A percentile compares a stretch with the other conserved stretches of the same genome.
These are phyloP conservation scores for Tolypocladium endophyticum DNA, from an alignment of 2,329 filamentous ascomycete genomes.

Conservation along the genomic window DNA sequence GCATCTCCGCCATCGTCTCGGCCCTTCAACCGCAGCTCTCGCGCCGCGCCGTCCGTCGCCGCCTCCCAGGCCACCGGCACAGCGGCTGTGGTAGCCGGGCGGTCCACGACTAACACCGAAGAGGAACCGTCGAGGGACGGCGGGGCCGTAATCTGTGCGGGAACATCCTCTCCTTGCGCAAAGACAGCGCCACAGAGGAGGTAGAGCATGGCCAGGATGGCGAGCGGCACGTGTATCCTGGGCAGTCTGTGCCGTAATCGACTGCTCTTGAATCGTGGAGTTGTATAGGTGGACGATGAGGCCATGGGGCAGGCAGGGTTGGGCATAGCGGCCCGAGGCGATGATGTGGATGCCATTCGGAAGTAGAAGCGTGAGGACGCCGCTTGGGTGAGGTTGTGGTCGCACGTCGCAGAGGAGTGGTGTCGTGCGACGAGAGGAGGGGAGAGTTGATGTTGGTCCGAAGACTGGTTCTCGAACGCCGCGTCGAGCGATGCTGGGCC, in stretches of 20 bases:
- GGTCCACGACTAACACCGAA: not conserved
- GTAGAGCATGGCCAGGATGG: conserved; percentile 2
- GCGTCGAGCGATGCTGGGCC: not conserved
- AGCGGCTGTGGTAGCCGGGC: not conserved
- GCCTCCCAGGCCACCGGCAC: not conserved
- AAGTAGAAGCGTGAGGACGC: not conserved
- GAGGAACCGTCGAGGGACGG: not conserved
- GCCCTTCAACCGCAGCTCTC: not conserved
- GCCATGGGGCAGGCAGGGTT: not conserved
- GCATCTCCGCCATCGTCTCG: not conserved
- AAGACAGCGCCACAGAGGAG: conserved; percentile 1
- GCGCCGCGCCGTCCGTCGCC: not conserved
- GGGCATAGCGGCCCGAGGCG: not conserved
- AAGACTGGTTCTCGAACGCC: not conserved
- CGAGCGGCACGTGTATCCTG: conserved; percentile 1
- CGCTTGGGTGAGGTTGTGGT: not conserved
- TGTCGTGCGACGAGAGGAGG: not conserved
- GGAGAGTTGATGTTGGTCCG: not conserved
- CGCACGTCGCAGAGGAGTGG: not conserved
- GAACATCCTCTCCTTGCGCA: not conserved
- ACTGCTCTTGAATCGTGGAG: not conserved
- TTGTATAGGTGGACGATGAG: not conserved
- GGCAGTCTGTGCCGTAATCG: not conserved
- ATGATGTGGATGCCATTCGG: not conserved
- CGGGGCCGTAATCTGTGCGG: conserved; percentile 3